These are phyloP conservation scores for Arthrobotrys pseudoclavata DNA, from an alignment of 2,329 filamentous ascomycete genomes.

Conservation along the genomic window DNA sequence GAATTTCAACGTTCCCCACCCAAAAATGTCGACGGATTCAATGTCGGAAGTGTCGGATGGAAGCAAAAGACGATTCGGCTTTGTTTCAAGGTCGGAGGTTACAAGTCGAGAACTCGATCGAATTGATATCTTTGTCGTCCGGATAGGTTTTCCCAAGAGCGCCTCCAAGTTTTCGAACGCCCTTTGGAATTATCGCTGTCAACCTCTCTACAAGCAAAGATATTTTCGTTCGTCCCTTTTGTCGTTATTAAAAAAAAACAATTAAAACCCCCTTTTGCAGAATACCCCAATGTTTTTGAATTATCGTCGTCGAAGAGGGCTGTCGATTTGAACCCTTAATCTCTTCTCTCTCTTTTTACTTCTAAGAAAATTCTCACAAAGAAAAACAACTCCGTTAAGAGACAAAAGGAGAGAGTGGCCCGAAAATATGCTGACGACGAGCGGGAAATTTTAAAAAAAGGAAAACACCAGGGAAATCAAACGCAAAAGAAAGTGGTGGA, in stretches of 20 bases:
- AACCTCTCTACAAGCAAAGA: constrained; percentile 30
- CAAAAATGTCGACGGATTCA: constrained; percentile 13
- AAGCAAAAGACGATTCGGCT: background rate
- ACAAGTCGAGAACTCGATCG: background rate
- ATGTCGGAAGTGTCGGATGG: constrained; percentile 21
- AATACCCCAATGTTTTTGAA: constrained; percentile 8
- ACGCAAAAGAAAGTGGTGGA: constrained; percentile 24
- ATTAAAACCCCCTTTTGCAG: constrained; percentile 3
- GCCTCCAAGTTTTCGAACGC: constrained; percentile 22
- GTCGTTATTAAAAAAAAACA: constrained; percentile 19
- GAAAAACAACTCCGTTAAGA: constrained; percentile 45
- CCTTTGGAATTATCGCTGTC: constrained; percentile 21
- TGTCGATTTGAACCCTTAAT: constrained; percentile 18
- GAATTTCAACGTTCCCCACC: background rate
- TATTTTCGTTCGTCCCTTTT: constrained; percentile 18
- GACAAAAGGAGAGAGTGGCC: constrained; percentile 41
- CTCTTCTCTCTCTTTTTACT: constrained; percentile 8
- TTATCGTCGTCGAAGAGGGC: constrained; percentile 24
- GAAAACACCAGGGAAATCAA: constrained; percentile 12
- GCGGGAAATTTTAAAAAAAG: constrained; percentile 4
- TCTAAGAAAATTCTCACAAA: constrained; percentile 26
- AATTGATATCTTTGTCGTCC: constrained; percentile 26
- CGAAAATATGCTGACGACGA: constrained; percentile 31
- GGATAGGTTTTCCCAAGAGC: constrained; percentile 16
- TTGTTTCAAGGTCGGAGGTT: background rate